phyloP scores from a whole-genome alignment of 106 monocot genomes.

The Dioscorea dumetorum region DNA sequence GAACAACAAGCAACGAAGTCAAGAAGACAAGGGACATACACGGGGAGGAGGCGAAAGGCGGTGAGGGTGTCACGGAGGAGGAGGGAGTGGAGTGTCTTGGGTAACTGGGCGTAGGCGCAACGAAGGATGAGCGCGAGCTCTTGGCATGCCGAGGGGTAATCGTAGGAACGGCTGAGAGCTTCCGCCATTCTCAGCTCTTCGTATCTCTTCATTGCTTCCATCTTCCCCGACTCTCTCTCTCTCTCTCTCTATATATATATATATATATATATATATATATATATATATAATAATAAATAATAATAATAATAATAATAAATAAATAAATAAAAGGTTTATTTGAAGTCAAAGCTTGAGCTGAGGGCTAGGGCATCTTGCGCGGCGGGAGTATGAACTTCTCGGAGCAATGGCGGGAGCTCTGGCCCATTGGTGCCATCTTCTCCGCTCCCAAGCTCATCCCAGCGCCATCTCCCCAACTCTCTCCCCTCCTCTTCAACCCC shows the following conservation, averaged over 20 bases:
- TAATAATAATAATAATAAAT: no score
- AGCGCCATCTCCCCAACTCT: background rate
- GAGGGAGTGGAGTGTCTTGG: conserved; percentile 60
- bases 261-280: no score
- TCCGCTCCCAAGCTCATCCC: conserved; percentile 15
- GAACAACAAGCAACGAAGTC: background rate
- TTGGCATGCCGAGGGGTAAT: conserved; percentile 60
- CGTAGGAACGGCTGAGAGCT: conserved; percentile 47
- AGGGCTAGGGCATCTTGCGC: background rate
- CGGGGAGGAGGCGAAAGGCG: conserved; percentile 78
- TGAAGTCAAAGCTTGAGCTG: no score
- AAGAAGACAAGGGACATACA: conserved; percentile 19
- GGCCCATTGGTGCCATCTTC: conserved; percentile 12
- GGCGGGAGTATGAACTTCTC: conserved; percentile 22
- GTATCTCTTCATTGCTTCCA: conserved; percentile 30
- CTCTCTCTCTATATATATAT: no score
- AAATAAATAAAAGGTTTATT: no score
- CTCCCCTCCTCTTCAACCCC: conserved; percentile 14
- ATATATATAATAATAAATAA: no score
- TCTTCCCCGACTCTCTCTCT: background rate
- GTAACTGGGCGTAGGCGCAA: conserved; percentile 51
- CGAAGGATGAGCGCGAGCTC: conserved; percentile 68
- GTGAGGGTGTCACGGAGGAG: conserved; percentile 56
- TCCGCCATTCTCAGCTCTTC: conserved; percentile 37
- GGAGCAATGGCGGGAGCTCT: conserved; percentile 13